Percentiles rank a stretch among this genome's conserved stretches.
Conservation (phyloP, 805 yeast genomes). For the Candida sakaeoensis region DNA sequence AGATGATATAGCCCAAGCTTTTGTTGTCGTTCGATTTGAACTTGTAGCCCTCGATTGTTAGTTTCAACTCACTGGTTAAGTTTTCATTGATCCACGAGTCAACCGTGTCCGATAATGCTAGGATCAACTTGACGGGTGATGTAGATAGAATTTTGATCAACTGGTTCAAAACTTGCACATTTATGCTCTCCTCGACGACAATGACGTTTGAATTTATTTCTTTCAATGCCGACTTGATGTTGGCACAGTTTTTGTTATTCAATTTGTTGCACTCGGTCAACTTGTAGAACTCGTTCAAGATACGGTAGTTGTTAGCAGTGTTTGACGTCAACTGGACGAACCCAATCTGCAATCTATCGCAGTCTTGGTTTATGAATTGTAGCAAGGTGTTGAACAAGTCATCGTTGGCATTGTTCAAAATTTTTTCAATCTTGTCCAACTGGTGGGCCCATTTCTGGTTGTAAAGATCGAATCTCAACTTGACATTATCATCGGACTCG, state of each 20-base stretch:
- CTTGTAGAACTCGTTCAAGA: constrained; percentile 32
- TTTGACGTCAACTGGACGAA: constrained; percentile 37
- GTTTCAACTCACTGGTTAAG: constrained; percentile 27
- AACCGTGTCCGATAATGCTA: constrained; percentile 35
- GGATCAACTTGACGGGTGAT: constrained; percentile 31
- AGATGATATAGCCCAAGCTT: constrained; percentile 29
- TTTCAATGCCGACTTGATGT: constrained; percentile 28
- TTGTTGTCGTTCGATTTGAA: constrained; percentile 31
- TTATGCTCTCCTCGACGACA: constrained; percentile 35
- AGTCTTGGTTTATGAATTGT: constrained; percentile 16
- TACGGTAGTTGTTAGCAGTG: constrained; percentile 37
- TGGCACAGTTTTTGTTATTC: constrained; percentile 27
- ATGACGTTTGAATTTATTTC: constrained; percentile 20
- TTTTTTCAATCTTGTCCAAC: constrained; percentile 21
- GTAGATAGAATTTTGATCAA: constrained; percentile 27
- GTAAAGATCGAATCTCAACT: constrained; percentile 21
- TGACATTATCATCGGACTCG: constrained; percentile 21
- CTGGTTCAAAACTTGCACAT: constrained; percentile 32
- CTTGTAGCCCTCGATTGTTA: constrained; percentile 26
- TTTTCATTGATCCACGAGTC: constrained; percentile 34
- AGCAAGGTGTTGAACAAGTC: constrained; percentile 25
- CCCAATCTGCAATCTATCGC: constrained; percentile 25
- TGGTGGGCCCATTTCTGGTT: constrained; percentile 28
- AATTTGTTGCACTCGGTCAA: constrained; percentile 20
- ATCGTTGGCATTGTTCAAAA: constrained; percentile 30